Conservation (phyloP, 371 early-diverging fungal genomes). For the Blastocladiella emersonii region DNA sequence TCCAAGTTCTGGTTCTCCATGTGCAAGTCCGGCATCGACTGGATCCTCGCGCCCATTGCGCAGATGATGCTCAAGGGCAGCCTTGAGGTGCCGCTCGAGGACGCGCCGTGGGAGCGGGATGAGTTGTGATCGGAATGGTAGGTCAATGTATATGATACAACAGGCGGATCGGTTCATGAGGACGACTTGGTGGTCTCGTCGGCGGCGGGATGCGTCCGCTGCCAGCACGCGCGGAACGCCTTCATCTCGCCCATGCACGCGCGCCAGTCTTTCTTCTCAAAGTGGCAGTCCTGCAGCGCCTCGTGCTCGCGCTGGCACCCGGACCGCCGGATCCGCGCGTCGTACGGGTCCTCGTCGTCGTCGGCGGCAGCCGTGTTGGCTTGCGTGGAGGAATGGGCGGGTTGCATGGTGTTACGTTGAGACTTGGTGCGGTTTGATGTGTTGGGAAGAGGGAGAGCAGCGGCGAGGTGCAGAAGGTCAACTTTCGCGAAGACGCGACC, state of each 20-base stretch:
- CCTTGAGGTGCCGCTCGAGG: background rate
- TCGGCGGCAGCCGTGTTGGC: too few relatives aligned
- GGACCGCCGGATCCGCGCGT: slow-evolving; percentile 41
- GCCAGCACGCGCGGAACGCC: slow-evolving; percentile 54
- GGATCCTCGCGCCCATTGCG: background rate
- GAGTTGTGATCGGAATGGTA: too few relatives aligned
- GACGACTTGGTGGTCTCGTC: too few relatives aligned
- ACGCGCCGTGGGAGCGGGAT: too few relatives aligned
- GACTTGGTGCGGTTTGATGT: too few relatives aligned
- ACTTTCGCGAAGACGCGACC: too few relatives aligned
- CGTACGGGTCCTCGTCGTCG: slow-evolving; percentile 50
- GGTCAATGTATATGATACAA: too few relatives aligned
- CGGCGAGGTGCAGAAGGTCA: too few relatives aligned
- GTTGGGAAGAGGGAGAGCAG: too few relatives aligned
- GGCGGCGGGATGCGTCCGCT: slow-evolving; percentile 20
- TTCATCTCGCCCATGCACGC: slow-evolving; percentile 53
- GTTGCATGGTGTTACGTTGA: too few relatives aligned
- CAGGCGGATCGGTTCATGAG: too few relatives aligned
- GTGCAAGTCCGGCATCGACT: background rate
- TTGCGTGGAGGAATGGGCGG: too few relatives aligned
- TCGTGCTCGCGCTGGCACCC: slow-evolving; percentile 63
- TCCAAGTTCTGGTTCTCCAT: background rate
- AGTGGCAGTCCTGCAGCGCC: slow-evolving; percentile 55
- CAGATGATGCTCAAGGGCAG: background rate
- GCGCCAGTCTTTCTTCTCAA: slow-evolving; percentile 64